These are phyloP conservation scores for Hippophae gyantsensis DNA, from an alignment of 306 rosid genomes.

Conservation along the genomic window DNA sequence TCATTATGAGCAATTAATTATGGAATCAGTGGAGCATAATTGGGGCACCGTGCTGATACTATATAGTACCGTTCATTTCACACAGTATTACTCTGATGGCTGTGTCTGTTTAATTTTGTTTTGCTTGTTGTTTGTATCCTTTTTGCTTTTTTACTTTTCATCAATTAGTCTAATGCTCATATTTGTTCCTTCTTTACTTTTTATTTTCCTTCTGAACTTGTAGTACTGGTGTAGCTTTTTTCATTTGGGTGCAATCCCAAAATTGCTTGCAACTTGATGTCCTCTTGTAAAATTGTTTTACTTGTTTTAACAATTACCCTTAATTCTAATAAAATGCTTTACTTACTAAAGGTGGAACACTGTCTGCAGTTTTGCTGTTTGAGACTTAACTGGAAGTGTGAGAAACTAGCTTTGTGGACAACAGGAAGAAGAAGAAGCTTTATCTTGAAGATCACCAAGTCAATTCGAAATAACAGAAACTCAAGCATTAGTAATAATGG, in stretches of 20 bases:
- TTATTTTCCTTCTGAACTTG: too few relatives aligned
- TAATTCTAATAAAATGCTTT: background rate
- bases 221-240: too few relatives aligned
- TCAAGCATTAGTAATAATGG: constrained; percentile 41
- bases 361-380: constrained; percentile 44
- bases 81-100: too few relatives aligned
- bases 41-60: background rate
- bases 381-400: constrained; percentile 28
- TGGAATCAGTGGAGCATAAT: background rate
- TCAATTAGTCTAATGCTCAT: too few relatives aligned
- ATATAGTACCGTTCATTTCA: too few relatives aligned
- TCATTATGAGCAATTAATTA: background rate
- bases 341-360: background rate
- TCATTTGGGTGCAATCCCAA: too few relatives aligned
- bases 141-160: too few relatives aligned
- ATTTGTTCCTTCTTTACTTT: too few relatives aligned
- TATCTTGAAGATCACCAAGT: constrained; percentile 28
- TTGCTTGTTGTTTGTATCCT: too few relatives aligned
- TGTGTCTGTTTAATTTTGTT: too few relatives aligned
- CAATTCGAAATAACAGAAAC: constrained; percentile 36
- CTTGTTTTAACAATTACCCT: background rate
- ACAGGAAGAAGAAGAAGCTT: constrained; percentile 18
- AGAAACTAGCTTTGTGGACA: constrained; percentile 21
- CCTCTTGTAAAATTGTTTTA: background rate
- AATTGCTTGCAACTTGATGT: too few relatives aligned